phyloP scores from a whole-genome alignment of 352 stramenopile species.

The Globisporangium lucens region DNA sequence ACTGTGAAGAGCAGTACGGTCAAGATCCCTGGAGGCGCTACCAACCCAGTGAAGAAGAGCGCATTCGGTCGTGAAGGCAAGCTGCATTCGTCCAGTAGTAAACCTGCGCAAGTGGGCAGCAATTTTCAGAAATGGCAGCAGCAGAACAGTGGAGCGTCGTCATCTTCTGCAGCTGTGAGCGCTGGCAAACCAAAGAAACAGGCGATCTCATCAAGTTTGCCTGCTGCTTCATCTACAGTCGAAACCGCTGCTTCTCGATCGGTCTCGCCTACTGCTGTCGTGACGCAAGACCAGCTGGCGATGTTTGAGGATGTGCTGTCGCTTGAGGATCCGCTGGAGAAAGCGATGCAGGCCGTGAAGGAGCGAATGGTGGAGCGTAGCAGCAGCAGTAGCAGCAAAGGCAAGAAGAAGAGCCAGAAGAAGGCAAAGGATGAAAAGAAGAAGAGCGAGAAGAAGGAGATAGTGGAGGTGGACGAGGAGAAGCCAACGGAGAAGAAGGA shows the following conservation, averaged over 20 bases:
- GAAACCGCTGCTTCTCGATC: background rate
- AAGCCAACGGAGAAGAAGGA: background rate
- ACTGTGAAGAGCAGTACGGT: conserved; percentile 16
- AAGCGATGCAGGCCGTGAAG: conserved; percentile 30
- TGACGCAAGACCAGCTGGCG: conserved; percentile 16
- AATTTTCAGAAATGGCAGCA: background rate
- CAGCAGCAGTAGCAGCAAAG: conserved; percentile 5
- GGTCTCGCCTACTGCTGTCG: background rate
- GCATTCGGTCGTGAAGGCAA: background rate
- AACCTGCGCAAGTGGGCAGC: background rate
- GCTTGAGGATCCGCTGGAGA: conserved; percentile 31
- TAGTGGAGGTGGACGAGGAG: background rate
- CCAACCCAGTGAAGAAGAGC: conserved; percentile 2
- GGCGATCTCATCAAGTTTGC: too few relatives aligned
- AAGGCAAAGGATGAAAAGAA: conserved; percentile 11
- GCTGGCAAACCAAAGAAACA: background rate
- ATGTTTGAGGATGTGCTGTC: conserved; percentile 7
- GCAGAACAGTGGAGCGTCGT: background rate
- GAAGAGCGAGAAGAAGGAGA: background rate
- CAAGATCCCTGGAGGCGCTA: conserved; percentile 10
- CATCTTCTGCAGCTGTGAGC: background rate
- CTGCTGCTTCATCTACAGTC: too few relatives aligned
- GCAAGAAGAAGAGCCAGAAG: conserved; percentile 11
- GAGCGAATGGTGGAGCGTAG: conserved; percentile 23
- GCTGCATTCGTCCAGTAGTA: background rate